Evolutionary conservation across 176 grass and related monocot species (phyloP).

Genomic region (Ampelocalamus luodianensis): DNA sequence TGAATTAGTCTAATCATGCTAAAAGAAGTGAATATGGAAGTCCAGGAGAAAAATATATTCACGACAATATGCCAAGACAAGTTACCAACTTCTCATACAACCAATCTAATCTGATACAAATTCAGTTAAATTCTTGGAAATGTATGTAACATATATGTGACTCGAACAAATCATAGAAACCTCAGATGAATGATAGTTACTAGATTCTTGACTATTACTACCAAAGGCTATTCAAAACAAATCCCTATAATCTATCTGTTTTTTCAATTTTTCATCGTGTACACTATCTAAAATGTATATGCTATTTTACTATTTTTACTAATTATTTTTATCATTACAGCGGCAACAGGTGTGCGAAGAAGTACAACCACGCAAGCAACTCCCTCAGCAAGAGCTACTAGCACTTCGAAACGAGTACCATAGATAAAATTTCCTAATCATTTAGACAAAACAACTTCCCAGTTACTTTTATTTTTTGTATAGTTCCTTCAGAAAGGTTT

Average conservation of each 20-base stretch:
- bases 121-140: not conserved
- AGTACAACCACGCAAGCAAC: constrained; percentile 50
- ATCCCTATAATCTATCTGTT: not conserved
- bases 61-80: not conserved
- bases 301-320: not conserved
- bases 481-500: constrained; percentile 18
- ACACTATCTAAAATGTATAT: not conserved
- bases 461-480: constrained; percentile 29
- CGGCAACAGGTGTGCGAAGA: constrained; percentile 50
- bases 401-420: constrained; percentile 50
- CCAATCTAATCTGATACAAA: constrained; percentile 16
- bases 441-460: not conserved
- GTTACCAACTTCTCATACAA: constrained; percentile 6
- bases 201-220: not conserved
- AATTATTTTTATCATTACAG: constrained; percentile 39
- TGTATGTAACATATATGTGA: not conserved
- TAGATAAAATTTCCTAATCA: constrained; percentile 33
- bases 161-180: not conserved
- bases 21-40: not conserved
- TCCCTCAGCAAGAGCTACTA: constrained; percentile 50
- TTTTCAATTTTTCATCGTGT: not conserved
- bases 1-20: not conserved
- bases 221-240: constrained; percentile 17
- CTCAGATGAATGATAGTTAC: not conserved
- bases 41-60: constrained; percentile 4